Conservation (phyloP, 768 basidiomycete species). For the Lentinula guzmanii region DNA sequence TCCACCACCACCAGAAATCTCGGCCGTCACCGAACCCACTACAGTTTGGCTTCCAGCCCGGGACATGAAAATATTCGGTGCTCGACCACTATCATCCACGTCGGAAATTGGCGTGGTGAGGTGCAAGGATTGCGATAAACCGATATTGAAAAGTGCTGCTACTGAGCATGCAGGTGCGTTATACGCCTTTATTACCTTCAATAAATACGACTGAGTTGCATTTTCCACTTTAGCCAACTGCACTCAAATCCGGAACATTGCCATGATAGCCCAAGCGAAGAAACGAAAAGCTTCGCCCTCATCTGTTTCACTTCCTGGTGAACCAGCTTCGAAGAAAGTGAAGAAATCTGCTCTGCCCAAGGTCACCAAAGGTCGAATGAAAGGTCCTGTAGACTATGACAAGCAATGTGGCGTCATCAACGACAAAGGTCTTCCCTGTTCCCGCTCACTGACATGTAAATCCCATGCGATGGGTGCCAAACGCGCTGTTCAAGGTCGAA, state of each 20-base stretch:
- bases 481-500: conserved; percentile 83
- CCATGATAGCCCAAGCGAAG: conserved; percentile 27
- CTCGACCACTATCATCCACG: conserved; percentile 61
- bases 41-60: conserved; percentile 80
- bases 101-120: conserved; percentile 59
- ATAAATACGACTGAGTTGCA: conserved; percentile 5
- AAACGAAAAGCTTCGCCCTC: conserved; percentile 82
- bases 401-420: conserved; percentile 96
- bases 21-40: conserved; percentile 61
- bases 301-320: conserved; percentile 54
- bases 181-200: not conserved
- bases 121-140: conserved; percentile 80
- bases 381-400: conserved; percentile 87
- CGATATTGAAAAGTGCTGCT: conserved; percentile 69
- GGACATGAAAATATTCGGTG: conserved; percentile 86
- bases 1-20: conserved; percentile 28
- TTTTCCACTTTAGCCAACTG: conserved; percentile 3
- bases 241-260: conserved; percentile 6
- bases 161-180: conserved; percentile 69
- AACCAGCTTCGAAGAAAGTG: conserved; percentile 42
- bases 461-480: conserved; percentile 98
- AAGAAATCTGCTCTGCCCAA: conserved; percentile 65
- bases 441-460: conserved; percentile 95
- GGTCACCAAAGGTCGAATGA: conserved; percentile 71
- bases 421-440: conserved; percentile 89